Evolutionary conservation across 2,329 filamentous ascomycete genomes (phyloP).

Genomic region (Tolypocladium tundrense): DNA sequence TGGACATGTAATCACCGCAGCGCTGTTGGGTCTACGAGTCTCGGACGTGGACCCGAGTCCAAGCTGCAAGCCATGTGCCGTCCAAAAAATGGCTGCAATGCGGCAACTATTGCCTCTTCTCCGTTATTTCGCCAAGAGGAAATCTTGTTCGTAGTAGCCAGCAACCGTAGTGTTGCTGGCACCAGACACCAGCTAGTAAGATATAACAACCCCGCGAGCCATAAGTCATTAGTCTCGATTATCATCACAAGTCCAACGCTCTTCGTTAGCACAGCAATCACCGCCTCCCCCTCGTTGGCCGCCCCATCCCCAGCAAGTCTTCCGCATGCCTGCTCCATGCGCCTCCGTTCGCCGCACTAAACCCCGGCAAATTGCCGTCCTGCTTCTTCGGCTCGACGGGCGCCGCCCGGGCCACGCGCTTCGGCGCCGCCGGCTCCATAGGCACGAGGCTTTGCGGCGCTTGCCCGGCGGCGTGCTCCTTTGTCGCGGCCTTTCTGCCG

Average conservation of each 20-base stretch:
- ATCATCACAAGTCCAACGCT: not conserved
- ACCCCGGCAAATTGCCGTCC: conserved; percentile 26
- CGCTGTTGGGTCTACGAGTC: not conserved
- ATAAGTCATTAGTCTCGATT: not conserved
- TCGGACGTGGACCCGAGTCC: not conserved
- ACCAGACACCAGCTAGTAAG: not conserved
- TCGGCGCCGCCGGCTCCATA: conserved; percentile 15
- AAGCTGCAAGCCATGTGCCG: not conserved
- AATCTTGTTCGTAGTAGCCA: not conserved
- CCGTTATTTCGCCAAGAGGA: not conserved
- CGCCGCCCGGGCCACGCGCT: conserved; percentile 1
- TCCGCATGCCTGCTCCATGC: conserved; percentile 61
- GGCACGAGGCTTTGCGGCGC: conserved; percentile 32
- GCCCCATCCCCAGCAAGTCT: conserved; percentile 52
- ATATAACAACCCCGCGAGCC: not conserved
- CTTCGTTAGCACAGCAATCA: not conserved
- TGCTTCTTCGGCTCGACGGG: not conserved
- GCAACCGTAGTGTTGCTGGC: not conserved
- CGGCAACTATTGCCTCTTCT: not conserved
- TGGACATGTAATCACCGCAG: not conserved
- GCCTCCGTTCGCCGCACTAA: conserved; percentile 42
- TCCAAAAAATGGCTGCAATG: not conserved
- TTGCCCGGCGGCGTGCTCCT: conserved; percentile 39
- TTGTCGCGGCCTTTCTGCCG: conserved; percentile 42
- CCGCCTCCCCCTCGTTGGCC: conserved; percentile 28